Percentiles rank a stretch among this genome's conserved stretches.
Evolutionary conservation across 306 rosid species (phyloP).

Genomic region (Sphenostylis stenocarpa): DNA sequence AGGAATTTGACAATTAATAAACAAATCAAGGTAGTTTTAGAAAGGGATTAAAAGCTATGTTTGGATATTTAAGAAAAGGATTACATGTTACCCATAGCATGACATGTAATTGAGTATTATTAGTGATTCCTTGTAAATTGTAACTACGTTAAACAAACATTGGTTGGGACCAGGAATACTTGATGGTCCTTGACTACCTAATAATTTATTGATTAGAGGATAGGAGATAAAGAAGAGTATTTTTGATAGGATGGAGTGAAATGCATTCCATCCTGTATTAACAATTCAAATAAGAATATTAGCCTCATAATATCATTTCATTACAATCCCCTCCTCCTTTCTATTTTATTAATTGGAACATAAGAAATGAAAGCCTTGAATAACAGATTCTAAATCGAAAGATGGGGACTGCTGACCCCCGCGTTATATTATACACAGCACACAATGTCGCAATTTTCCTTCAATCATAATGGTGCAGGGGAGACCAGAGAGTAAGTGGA

Average conservation of each 20-base stretch:
- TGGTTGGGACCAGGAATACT: no score
- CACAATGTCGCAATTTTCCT: background rate
- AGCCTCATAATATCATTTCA: background rate
- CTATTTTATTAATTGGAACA: background rate
- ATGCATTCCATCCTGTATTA: background rate
- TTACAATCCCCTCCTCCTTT: background rate
- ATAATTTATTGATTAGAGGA: background rate
- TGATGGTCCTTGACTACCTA: no score
- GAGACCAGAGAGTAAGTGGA: background rate
- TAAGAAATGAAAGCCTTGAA: background rate
- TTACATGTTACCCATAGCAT: no score
- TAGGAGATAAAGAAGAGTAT: background rate
- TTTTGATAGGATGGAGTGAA: background rate
- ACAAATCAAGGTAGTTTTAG: background rate
- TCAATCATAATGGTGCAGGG: background rate
- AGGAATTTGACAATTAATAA: slow-evolving; percentile 1
- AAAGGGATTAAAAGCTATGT: background rate
- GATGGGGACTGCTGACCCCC: background rate
- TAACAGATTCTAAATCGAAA: background rate
- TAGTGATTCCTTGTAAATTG: no score
- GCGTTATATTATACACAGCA: background rate
- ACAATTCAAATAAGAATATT: background rate
- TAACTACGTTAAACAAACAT: no score
- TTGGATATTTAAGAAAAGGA: background rate
- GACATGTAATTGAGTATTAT: no score